A percentile compares a stretch with the other conserved stretches of the same genome.
Conservation (phyloP, 257 asterid genomes). For the Phtheirospermum japonicum region DNA sequence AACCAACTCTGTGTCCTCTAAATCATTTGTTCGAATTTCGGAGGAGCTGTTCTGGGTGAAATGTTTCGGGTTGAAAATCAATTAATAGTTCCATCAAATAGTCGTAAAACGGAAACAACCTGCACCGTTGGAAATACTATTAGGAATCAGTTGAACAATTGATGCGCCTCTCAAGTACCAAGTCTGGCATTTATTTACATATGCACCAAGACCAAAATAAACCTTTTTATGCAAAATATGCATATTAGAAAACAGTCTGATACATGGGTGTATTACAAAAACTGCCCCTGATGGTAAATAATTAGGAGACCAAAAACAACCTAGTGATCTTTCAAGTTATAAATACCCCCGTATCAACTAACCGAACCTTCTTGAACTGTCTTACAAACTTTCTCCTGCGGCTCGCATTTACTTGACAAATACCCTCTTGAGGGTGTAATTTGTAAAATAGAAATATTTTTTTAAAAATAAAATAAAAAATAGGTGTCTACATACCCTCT, state of each 20-base stretch:
- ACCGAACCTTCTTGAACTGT: no score
- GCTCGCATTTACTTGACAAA: no score
- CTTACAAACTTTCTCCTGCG: no score
- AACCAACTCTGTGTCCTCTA: no score
- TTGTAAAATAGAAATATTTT: no score
- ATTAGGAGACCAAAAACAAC: background rate
- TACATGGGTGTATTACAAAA: background rate
- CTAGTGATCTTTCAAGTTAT: no score
- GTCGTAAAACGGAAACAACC: conserved; percentile 4
- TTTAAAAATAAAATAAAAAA: no score
- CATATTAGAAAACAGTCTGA: background rate
- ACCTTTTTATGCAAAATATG: background rate
- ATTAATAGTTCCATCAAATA: background rate
- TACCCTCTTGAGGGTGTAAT: no score
- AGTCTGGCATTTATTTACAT: no score
- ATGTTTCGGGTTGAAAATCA: background rate
- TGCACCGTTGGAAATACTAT: background rate
- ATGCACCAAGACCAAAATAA: background rate
- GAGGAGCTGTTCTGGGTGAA: background rate
- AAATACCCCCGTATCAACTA: no score
- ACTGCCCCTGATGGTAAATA: background rate
- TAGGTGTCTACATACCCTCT: background rate
- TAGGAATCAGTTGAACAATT: background rate
- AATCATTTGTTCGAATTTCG: background rate
- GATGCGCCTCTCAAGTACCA: no score